Evolutionary conservation across 371 early-diverging fungal species (phyloP), one percentile per base, ranked within the genome.

Genomic region (Lichtheimia corymbifera): DNA sequence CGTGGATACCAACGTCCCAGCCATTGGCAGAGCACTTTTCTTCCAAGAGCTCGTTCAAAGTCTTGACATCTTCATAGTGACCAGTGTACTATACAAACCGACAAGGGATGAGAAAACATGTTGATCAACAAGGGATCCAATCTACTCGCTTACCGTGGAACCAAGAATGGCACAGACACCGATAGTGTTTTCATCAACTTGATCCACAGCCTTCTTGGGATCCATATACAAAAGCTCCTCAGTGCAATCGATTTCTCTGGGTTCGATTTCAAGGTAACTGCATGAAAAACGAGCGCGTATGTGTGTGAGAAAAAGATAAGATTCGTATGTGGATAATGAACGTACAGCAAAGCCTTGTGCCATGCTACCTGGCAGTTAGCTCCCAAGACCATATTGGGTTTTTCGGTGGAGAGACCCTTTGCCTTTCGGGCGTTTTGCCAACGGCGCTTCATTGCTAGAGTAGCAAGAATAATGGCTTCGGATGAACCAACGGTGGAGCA

Each of bases 101-200:
- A 11, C 6, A 35, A 35, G 35, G 2, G n/a, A 22, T 47, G 47
- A 47, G 47, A 13, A 47, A 1, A 35, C 44, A 40, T 13, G 13
- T 20, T 55, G 20, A 55, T 15, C 5, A 43, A 13, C 4, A 55
- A 55, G 41, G 6, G 14, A 28, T 25, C 35, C 35, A 57, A 24
- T 40, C 52, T 4, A 4, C 7, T 7, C 28, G 66, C 69, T 58
- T 72, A 77, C 80, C 15, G 91, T 91, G 50, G 86, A 85, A 9
- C 93, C 93, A 27, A 93, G 73, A 53, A 83, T 89, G 24, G 82
- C 78, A 64, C 72, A 80, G 49, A 89, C 74, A 69, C 91, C 92
- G 45, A 92, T 88, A 9, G 92, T 92, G 71, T 92, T 92, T 55
- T 91, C 91, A 67, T 92, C 90, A 18, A 84, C 75, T 45, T 77